These are phyloP conservation scores for Calonectria honghensis DNA, from an alignment of 2,329 filamentous ascomycete genomes.

Conservation along the genomic window DNA sequence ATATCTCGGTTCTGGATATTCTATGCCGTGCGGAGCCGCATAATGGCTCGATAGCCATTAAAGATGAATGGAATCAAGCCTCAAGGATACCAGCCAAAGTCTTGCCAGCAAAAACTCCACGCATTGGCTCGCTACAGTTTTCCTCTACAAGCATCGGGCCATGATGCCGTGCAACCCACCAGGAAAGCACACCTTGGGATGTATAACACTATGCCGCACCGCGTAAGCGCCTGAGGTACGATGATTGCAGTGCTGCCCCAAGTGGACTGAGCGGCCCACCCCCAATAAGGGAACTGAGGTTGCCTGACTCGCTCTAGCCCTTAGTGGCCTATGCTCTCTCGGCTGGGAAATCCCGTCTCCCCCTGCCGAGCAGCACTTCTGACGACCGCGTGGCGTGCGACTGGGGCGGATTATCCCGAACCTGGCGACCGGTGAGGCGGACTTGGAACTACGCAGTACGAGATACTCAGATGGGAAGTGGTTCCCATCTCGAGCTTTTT, in stretches of 20 bases:
- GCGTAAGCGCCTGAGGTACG: not conserved
- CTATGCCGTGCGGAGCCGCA: not conserved
- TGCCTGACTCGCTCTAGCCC: not conserved
- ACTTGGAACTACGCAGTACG: conserved; percentile 1
- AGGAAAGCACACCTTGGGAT: not conserved
- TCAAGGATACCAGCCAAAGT: not conserved
- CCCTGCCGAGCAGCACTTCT: not conserved
- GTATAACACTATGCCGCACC: not conserved
- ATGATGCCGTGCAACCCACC: not conserved
- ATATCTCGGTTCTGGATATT: not conserved
- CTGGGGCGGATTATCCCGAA: conserved; percentile 3
- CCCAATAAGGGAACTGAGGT: conserved; percentile 3
- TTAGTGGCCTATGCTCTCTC: conserved; percentile 2
- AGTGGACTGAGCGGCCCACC: conserved; percentile 5
- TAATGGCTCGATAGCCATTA: not conserved
- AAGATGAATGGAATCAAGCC: not conserved
- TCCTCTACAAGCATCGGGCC: not conserved
- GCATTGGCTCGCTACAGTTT: not conserved
- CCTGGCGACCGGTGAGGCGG: not conserved
- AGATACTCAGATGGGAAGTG: conserved; percentile 18
- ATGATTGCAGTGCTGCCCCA: conserved; percentile 4
- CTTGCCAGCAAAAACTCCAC: not conserved
- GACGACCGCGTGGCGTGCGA: not conserved
- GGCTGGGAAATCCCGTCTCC: conserved; percentile 13
- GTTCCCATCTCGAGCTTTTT: not conserved